Conservation (phyloP, 768 basidiomycete genomes). For the Leccinellum luteum region DNA sequence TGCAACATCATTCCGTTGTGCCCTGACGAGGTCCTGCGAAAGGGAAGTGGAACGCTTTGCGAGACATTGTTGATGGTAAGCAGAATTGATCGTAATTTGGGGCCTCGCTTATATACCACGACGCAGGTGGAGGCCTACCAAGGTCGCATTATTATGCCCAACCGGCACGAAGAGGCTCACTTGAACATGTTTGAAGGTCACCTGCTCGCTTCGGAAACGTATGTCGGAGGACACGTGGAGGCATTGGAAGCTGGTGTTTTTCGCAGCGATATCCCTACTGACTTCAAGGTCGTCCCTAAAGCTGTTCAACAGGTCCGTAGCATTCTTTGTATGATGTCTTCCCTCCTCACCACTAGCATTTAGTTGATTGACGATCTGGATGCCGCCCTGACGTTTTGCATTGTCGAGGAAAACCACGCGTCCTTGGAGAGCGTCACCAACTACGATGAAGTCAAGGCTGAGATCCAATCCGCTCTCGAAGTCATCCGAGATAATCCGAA, state of each 20-base stretch:
- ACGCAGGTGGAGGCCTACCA: conserved; percentile 91
- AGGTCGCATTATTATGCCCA: conserved; percentile 94
- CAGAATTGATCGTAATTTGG: neutral
- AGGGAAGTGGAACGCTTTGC: conserved; percentile 95
- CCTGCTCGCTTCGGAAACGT: conserved; percentile 94
- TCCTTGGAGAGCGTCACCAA: conserved; percentile 85
- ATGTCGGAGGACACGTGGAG: conserved; percentile 98
- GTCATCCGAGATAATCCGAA: conserved; percentile 88
- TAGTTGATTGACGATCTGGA: conserved; percentile 95
- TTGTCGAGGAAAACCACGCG: conserved; percentile 79
- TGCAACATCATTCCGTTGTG: conserved; percentile 98
- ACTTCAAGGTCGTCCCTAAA: conserved; percentile 90
- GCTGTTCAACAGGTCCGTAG: conserved; percentile 77
- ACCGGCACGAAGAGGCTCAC: conserved; percentile 90
- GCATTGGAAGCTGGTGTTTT: conserved; percentile 98
- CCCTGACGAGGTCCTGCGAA: conserved; percentile 94
- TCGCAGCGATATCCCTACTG: conserved; percentile 89
- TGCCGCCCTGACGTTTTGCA: conserved; percentile 84
- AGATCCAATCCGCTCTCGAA: conserved; percentile 78
- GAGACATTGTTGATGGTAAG: conserved; percentile 96
- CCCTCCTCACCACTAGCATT: neutral
- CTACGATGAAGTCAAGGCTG: conserved; percentile 86
- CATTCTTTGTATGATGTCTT: neutral
- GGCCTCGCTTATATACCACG: conserved; percentile 3
- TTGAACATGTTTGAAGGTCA: conserved; percentile 95